Evolutionary conservation across 345 rosid genomes (phyloP).

Genomic region (Microthlaspi erraticum): DNA sequence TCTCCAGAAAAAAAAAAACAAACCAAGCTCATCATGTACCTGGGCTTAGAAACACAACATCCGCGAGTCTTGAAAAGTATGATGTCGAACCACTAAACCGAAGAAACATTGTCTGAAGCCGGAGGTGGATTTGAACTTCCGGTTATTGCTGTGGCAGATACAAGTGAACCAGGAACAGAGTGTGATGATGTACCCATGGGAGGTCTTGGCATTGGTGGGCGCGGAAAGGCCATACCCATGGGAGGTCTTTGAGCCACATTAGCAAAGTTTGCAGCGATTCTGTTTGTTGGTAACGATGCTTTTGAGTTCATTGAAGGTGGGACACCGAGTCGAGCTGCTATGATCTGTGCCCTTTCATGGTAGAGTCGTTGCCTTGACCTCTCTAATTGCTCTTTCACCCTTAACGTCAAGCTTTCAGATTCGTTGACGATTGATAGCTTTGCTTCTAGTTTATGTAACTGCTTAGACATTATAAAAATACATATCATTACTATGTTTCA

Average conservation of each 20-base stretch:
- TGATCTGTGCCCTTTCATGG: constrained; percentile 93
- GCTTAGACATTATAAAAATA: constrained; percentile 21
- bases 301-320: constrained; percentile 69
- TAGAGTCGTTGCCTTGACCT: constrained; percentile 87
- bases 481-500: neutral
- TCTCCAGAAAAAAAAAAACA: constrained; percentile 5
- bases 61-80: constrained; percentile 26
- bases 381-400: constrained; percentile 89
- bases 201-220: constrained; percentile 76
- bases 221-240: constrained; percentile 61
- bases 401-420: constrained; percentile 63
- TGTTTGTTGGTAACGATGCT: constrained; percentile 63
- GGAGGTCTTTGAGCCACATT: constrained; percentile 72
- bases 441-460: constrained; percentile 88
- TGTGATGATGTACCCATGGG: constrained; percentile 45
- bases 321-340: constrained; percentile 81
- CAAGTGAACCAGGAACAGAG: constrained; percentile 52
- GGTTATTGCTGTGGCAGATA: constrained; percentile 54
- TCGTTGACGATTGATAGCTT: constrained; percentile 87
- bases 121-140: constrained; percentile 60
- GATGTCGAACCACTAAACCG: constrained; percentile 30
- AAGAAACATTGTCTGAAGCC: constrained; percentile 39
- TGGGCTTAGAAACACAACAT: constrained; percentile 25
- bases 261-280: constrained; percentile 66
- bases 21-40: constrained; percentile 37